phyloP scores from a whole-genome alignment of 371 early-diverging fungal species.

The Cladochytrium tenue region DNA sequence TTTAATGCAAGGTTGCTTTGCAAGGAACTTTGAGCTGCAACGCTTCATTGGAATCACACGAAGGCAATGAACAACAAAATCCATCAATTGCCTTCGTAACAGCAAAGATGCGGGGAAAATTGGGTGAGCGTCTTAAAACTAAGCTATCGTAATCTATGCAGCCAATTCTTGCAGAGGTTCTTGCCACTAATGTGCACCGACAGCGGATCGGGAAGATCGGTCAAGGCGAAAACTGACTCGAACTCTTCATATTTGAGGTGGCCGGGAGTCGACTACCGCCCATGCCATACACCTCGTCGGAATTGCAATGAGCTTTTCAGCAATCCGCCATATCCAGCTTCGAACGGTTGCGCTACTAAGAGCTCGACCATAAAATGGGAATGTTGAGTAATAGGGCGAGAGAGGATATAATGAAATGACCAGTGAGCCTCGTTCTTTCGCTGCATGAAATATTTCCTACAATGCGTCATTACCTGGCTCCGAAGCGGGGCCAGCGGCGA shows the following conservation, averaged over 20 bases:
- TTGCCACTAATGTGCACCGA: constrained; percentile 72
- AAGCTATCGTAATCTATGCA: too few relatives aligned
- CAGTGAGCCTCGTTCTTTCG: constrained; percentile 38
- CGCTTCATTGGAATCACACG: too few relatives aligned
- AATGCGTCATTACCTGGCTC: constrained; percentile 19
- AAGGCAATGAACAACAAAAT: too few relatives aligned
- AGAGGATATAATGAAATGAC: background rate
- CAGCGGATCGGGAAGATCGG: constrained; percentile 60
- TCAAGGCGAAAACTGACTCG: constrained; percentile 13
- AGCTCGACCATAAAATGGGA: constrained; percentile 8
- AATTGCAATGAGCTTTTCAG: constrained; percentile 66
- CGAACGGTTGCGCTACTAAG: constrained; percentile 56
- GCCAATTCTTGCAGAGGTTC: constrained; percentile 57
- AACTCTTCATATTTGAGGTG: constrained; percentile 15
- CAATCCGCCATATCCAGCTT: constrained; percentile 61
- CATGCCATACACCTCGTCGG: constrained; percentile 83
- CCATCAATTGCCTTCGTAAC: too few relatives aligned
- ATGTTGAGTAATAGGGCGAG: constrained; percentile 3
- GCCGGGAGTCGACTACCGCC: constrained; percentile 55
- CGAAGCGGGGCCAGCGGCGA: constrained; percentile 17
- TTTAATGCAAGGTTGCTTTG: too few relatives aligned
- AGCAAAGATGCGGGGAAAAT: too few relatives aligned
- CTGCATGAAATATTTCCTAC: constrained; percentile 42
- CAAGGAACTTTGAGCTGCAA: too few relatives aligned
- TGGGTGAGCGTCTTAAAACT: too few relatives aligned